Conservation (phyloP, 2,329 filamentous ascomycete species). For the Huntiella decipiens region DNA sequence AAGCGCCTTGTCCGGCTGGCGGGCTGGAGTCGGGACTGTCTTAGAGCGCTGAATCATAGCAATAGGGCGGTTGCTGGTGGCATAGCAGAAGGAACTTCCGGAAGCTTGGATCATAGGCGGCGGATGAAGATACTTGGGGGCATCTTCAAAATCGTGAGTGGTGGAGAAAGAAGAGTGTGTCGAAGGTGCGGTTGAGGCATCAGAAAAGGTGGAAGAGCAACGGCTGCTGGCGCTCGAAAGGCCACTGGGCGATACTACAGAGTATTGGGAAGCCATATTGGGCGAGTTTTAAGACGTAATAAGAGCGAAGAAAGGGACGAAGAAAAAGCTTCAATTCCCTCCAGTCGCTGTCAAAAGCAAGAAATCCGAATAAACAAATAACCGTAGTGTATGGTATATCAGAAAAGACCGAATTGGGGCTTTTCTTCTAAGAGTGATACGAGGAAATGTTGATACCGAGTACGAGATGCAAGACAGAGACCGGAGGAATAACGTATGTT, state of each 20-base stretch:
- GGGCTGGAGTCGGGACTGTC: conserved; percentile 46
- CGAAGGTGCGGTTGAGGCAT: conserved; percentile 29
- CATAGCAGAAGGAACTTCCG: conserved; percentile 10
- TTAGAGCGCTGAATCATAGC: conserved; percentile 36
- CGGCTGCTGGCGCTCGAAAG: too few relatives aligned
- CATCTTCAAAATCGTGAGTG: conserved; percentile 50
- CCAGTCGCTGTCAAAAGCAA: conserved; percentile 35
- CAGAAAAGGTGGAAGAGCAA: conserved; percentile 4
- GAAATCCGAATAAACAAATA: conserved; percentile 2
- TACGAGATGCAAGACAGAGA: conserved; percentile 3
- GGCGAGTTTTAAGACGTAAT: conserved; percentile 14
- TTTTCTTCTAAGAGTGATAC: neutral
- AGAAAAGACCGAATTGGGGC: neutral
- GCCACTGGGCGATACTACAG: too few relatives aligned
- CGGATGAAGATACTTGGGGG: conserved; percentile 38
- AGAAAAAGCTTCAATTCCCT: conserved; percentile 16
- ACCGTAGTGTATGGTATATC: neutral
- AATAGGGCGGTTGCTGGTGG: conserved; percentile 28
- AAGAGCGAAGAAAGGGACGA: conserved; percentile 14
- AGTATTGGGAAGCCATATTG: neutral
- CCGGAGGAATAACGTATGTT: conserved; percentile 2
- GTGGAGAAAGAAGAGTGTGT: conserved; percentile 61
- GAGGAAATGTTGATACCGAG: neutral
- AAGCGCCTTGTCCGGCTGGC: conserved; percentile 79
- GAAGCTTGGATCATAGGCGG: conserved; percentile 44